Conservation (phyloP, 2,329 filamentous ascomycete genomes). For the Venturia pyrina region DNA sequence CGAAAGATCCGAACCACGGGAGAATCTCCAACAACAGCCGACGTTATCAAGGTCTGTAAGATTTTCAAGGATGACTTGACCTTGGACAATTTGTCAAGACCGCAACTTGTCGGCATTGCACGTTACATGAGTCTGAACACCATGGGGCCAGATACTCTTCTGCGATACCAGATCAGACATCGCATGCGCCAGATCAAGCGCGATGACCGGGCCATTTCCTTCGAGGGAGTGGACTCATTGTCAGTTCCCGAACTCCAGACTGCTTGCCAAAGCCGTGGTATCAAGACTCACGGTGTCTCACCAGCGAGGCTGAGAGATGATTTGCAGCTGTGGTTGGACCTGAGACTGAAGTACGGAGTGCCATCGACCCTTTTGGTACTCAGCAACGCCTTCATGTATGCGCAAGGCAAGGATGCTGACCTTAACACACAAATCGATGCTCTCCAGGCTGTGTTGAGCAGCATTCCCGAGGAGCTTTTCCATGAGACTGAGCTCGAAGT, state of each 20-base stretch:
- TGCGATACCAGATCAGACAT: slow-evolving; percentile 92
- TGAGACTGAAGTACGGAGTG: slow-evolving; percentile 88
- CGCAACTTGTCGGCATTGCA: slow-evolving; percentile 95
- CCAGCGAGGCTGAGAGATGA: slow-evolving; percentile 82
- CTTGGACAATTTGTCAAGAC: slow-evolving; percentile 89
- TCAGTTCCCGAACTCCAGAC: slow-evolving; percentile 90
- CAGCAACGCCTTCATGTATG: slow-evolving; percentile 94
- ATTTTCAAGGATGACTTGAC: slow-evolving; percentile 97
- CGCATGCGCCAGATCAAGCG: slow-evolving; percentile 99
- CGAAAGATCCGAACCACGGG: slow-evolving; percentile 86
- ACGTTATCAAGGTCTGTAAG: slow-evolving; percentile 98
- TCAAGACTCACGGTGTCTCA: slow-evolving; percentile 85
- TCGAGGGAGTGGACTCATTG: slow-evolving; percentile 84
- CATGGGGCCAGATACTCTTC: slow-evolving; percentile 95
- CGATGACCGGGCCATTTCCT: slow-evolving; percentile 88
- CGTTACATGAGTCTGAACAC: slow-evolving; percentile 97
- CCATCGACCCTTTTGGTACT: slow-evolving; percentile 91
- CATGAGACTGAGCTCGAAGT: slow-evolving; percentile 99
- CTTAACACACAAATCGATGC: slow-evolving; percentile 87
- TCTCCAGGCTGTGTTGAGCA: slow-evolving; percentile 81
- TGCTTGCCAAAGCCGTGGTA: slow-evolving; percentile 82
- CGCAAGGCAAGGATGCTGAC: slow-evolving; percentile 69
- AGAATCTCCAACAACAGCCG: slow-evolving; percentile 75
- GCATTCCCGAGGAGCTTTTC: slow-evolving; percentile 95
- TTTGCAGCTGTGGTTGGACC: slow-evolving; percentile 85